Percentiles rank a stretch among this genome's conserved stretches.
Evolutionary conservation across 495 filamentous ascomycete species (phyloP).

Genomic region (Cercophora newfieldiana): DNA sequence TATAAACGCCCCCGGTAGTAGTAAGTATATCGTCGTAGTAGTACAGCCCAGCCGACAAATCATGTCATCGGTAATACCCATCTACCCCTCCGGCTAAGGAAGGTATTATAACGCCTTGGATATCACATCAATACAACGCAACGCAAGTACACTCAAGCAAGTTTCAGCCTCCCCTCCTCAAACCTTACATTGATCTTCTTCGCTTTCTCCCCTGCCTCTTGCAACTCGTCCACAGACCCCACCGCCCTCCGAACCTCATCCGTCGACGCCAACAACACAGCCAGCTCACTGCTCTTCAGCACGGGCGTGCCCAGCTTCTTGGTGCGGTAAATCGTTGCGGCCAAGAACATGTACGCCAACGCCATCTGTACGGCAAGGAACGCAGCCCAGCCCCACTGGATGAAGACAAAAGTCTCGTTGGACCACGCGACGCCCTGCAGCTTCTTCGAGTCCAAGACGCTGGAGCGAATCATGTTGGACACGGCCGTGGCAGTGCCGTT

Average conservation of each 20-base stretch:
- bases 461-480: neutral
- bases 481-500: neutral
- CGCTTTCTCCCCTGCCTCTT: neutral
- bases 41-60: neutral
- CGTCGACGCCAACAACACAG: constrained; percentile 2
- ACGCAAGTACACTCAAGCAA: neutral
- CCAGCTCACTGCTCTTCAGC: constrained; percentile 15
- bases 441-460: neutral
- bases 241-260: constrained; percentile 8
- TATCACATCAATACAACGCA: neutral
- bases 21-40: neutral
- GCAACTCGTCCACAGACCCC: neutral
- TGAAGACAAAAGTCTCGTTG: constrained; percentile 6
- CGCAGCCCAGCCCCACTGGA: constrained; percentile 13
- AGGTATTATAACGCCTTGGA: neutral
- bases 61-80: neutral
- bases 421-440: neutral
- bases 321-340: constrained; percentile 8
- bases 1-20: neutral
- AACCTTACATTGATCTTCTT: constrained; percentile 2
- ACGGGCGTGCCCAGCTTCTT: constrained; percentile 5
- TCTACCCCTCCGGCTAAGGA: neutral
- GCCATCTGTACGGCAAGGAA: constrained; percentile 15
- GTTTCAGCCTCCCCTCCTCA: neutral
- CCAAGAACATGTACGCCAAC: constrained; percentile 10